These are phyloP conservation scores for Chalaropsis thielavioides DNA, from an alignment of 2,329 filamentous ascomycete species.

Conservation along the genomic window DNA sequence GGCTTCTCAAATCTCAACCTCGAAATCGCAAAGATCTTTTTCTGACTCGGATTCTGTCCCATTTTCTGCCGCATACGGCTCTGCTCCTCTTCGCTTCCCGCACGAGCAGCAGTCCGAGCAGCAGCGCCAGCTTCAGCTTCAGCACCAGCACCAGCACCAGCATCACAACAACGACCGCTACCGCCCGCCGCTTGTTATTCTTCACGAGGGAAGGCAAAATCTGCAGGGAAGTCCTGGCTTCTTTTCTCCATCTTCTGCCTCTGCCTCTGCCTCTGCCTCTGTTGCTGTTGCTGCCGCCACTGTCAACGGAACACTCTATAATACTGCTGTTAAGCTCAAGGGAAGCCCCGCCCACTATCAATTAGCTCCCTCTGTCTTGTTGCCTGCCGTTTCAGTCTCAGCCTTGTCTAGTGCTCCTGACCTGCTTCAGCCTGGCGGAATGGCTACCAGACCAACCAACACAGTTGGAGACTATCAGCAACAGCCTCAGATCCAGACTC, in stretches of 20 bases:
- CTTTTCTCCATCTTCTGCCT: conserved; percentile 4
- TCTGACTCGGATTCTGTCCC: background rate
- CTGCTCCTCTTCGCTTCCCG: too few species aligned
- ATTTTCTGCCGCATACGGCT: too few species aligned
- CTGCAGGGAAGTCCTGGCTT: conserved; percentile 4
- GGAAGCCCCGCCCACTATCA: conserved; percentile 7
- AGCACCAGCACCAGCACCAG: background rate
- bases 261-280: background rate
- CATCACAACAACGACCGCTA: background rate
- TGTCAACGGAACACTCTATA: background rate
- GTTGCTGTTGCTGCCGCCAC: background rate
- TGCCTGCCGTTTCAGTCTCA: conserved; percentile 9
- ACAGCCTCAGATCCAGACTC: conserved; percentile 1
- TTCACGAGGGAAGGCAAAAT: background rate
- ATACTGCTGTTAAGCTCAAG: conserved; percentile 1
- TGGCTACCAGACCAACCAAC: conserved; percentile 22
- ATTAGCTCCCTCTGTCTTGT: conserved; percentile 1
- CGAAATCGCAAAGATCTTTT: background rate
- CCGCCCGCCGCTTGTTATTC: background rate
- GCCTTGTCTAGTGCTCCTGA: conserved; percentile 35
- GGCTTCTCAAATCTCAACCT: background rate
- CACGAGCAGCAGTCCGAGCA: too few species aligned
- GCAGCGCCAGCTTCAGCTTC: background rate
- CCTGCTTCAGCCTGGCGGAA: conserved; percentile 43
- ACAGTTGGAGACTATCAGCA: conserved; percentile 10